Evolutionary conservation across 345 rosid genomes (phyloP).

Genomic region (Citropsis articulata): DNA sequence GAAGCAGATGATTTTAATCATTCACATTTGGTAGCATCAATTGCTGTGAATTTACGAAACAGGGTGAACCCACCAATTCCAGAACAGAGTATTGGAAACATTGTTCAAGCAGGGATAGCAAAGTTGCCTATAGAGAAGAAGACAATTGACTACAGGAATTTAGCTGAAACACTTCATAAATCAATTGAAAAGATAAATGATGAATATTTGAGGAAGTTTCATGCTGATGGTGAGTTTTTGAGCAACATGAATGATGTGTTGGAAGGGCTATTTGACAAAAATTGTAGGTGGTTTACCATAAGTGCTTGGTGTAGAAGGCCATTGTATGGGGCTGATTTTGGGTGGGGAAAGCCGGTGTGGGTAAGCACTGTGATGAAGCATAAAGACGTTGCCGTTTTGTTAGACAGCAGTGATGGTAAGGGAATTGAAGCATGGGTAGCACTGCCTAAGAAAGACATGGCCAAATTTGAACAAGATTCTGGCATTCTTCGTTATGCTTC

Average conservation of each 20-base stretch:
- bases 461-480: slow-evolving; percentile 15
- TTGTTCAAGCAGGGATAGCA: neutral
- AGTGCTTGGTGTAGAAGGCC: slow-evolving; percentile 25
- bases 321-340: slow-evolving; percentile 29
- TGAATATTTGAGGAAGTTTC: too few relatives aligned
- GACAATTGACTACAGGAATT: neutral
- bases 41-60: slow-evolving; percentile 8
- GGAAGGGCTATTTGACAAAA: neutral
- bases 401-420: slow-evolving; percentile 16
- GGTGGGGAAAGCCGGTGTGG: slow-evolving; percentile 26
- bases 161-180: slow-evolving; percentile 14
- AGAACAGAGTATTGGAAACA: slow-evolving; percentile 12
- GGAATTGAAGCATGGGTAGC: slow-evolving; percentile 37
- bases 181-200: neutral
- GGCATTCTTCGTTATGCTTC: slow-evolving; percentile 18
- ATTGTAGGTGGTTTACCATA: neutral
- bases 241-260: neutral
- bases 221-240: neutral
- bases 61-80: slow-evolving; percentile 15
- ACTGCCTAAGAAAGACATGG: slow-evolving; percentile 22
- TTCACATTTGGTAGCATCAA: neutral
- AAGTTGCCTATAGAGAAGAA: slow-evolving; percentile 25
- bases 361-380: slow-evolving; percentile 2
- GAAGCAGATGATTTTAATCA: neutral
- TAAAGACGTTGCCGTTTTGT: slow-evolving; percentile 6